Evolutionary conservation across 1,284 basidiomycete genomes (phyloP).

Genomic region (Ganoderma leucocontextum): DNA sequence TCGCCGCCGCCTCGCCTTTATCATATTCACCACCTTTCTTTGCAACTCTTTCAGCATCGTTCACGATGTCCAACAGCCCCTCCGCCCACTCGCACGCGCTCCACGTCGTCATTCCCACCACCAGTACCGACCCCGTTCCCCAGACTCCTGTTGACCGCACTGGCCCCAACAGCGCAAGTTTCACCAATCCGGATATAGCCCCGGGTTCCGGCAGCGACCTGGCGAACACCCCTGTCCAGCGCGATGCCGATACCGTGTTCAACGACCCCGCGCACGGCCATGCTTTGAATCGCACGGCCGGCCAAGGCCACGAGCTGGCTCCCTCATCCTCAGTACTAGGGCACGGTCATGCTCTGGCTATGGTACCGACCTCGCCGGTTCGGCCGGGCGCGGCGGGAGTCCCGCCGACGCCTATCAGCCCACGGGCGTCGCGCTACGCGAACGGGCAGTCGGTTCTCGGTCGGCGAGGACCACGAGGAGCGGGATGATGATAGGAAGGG

Average conservation of each 20-base stretch:
- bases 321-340: neutral
- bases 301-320: neutral
- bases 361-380: neutral
- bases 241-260: neutral
- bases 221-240: neutral
- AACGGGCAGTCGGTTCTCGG: slow-evolving; percentile 6
- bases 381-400: neutral
- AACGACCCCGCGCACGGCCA: neutral
- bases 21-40: neutral
- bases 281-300: neutral
- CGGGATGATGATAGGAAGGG: neutral
- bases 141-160: slow-evolving; percentile 3
- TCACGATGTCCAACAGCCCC: slow-evolving; percentile 5
- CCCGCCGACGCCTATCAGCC: slow-evolving; percentile 6
- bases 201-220: neutral
- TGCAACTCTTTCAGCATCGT: neutral
- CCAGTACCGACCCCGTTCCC: neutral
- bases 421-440: slow-evolving; percentile 12
- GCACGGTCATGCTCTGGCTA: neutral
- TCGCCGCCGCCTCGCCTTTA: neutral
- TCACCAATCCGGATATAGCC: neutral
- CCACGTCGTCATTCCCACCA: slow-evolving; percentile 12
- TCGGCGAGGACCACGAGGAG: neutral
- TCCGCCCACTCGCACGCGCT: slow-evolving; percentile 13
- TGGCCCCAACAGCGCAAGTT: neutral